Base-by-base conservation (phyloP, 768 basidiomycete genomes). In the Serendipita indica region DNA sequence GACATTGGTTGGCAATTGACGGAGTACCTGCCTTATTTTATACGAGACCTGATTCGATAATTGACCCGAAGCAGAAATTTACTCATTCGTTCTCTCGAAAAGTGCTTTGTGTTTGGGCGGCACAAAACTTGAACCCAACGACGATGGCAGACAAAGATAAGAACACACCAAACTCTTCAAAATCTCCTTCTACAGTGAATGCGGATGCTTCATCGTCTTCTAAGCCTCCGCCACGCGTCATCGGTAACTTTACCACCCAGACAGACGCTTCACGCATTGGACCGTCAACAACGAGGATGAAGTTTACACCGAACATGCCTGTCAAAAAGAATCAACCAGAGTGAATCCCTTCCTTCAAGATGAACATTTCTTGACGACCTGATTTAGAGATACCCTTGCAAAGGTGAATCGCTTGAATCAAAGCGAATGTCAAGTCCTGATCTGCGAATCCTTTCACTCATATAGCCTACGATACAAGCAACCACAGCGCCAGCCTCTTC, bases 221-320 rank as follows among this genome's bases (percentile, higher is more conserved):
- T 27, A 32, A 25, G 30, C 22, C 49, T 12, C 10, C 22, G 4
- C 49, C 49, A 20, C 12, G 49, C 4, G 49, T 54, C 20, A 54
- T 54, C 30, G 49, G 49, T 7, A 54, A 54, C 30, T 32, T 54
- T n/a, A 32, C 49, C 49, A 54, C 20, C 30, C 49, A 22, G 16
- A 28, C 20, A n/a, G 49, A 54, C 16, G 20, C 22, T 30, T 32
- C 49, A 22, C 20, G 49, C 10, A 13, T 4, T 27, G 41, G 7
- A n/a, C 7, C 7, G 16, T 43, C 41, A 25, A 43, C 41, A 2
- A 54, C n/a, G 49, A 54, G n/a, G 30, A 27, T 54, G 49, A 54
- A 54, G 22, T 54, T 54, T 27, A 54, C 49, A n/a, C 49, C 49
- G 30, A 54, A 54, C n/a, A 54, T 54, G 49, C 49, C 49, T 10